phyloP scores from a whole-genome alignment of 2,329 filamentous ascomycete species.

The Curvularia lunata region DNA sequence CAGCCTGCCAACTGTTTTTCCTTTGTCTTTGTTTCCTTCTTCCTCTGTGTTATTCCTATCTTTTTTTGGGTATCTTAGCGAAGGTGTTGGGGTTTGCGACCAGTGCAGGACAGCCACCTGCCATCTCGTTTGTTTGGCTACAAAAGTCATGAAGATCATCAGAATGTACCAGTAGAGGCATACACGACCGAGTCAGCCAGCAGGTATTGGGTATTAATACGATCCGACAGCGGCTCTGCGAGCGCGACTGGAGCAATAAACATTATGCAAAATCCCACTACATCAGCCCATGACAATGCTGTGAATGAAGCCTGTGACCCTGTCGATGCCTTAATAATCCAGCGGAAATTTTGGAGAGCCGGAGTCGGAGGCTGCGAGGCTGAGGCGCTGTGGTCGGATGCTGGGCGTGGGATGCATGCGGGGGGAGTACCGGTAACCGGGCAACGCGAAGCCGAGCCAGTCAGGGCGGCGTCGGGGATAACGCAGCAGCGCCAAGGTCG shows the following conservation, averaged over 20 bases:
- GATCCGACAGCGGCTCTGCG: conserved; percentile 1
- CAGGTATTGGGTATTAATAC: conserved; percentile 13
- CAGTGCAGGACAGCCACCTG: conserved; percentile 7
- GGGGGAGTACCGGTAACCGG: conserved; percentile 4
- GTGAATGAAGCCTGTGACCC: not conserved
- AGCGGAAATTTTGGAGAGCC: conserved; percentile 11
- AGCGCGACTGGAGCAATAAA: not conserved
- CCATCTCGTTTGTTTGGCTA: conserved; percentile 22
- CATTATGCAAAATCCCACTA: not conserved
- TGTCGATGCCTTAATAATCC: not conserved
- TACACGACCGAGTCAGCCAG: not conserved
- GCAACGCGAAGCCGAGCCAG: conserved; percentile 25
- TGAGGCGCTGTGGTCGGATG: not conserved
- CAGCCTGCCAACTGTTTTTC: conserved; percentile 5
- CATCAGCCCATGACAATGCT: not conserved
- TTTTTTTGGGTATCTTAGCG: conserved; percentile 23
- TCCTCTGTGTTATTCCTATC: conserved; percentile 8
- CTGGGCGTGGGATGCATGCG: not conserved
- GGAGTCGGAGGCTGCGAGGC: conserved; percentile 1
- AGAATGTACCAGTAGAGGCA: not conserved
- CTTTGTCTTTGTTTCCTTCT: conserved; percentile 10
- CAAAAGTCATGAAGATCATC: not conserved
- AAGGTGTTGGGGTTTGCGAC: conserved; percentile 21
- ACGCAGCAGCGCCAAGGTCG: conserved; percentile 12
- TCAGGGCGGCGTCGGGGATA: conserved; percentile 17